Percentiles rank a stretch among this genome's conserved stretches.
phyloP scores from a whole-genome alignment of 140 eudicot species.

The Cichorium intybus region DNA sequence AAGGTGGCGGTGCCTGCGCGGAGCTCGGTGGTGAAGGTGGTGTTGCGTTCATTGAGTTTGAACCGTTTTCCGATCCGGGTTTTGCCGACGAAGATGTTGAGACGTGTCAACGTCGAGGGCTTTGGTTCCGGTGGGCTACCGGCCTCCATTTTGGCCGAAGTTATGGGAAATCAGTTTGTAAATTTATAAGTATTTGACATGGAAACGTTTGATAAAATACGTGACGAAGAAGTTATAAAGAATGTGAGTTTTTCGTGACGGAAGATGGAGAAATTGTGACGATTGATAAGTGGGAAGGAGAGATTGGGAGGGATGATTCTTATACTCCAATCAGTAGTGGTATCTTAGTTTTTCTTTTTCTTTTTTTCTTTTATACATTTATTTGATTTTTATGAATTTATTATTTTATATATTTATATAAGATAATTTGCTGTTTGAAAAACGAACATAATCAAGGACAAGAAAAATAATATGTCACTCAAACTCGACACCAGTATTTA shows the following conservation, averaged over 20 bases:
- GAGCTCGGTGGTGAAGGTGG: conserved; percentile 89
- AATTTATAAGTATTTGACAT: neutral
- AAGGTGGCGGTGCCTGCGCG: conserved; percentile 96
- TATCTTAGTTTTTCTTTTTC: conserved; percentile 1
- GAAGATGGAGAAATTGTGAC: conserved; percentile 11
- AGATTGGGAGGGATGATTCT: conserved; percentile 37
- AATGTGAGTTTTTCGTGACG: conserved; percentile 16
- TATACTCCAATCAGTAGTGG: conserved; percentile 17
- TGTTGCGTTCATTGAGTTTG: conserved; percentile 49
- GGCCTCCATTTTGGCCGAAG: conserved; percentile 27
- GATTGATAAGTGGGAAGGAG: neutral
- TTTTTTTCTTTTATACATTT: neutral
- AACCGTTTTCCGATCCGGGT: conserved; percentile 35
- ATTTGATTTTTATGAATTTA: neutral
- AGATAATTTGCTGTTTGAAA: neutral
- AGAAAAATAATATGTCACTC: neutral
- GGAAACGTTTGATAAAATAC: conserved; percentile 5
- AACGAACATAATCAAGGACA: neutral
- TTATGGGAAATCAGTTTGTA: neutral
- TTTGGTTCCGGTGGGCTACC: conserved; percentile 15
- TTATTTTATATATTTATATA: neutral
- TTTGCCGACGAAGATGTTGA: conserved; percentile 29
- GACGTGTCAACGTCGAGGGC: conserved; percentile 24
- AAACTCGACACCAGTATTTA: neutral
- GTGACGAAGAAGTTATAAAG: conserved; percentile 18